These are phyloP conservation scores for Phytophthora sansomeana DNA, from an alignment of 352 stramenopile species.

Conservation along the genomic window DNA sequence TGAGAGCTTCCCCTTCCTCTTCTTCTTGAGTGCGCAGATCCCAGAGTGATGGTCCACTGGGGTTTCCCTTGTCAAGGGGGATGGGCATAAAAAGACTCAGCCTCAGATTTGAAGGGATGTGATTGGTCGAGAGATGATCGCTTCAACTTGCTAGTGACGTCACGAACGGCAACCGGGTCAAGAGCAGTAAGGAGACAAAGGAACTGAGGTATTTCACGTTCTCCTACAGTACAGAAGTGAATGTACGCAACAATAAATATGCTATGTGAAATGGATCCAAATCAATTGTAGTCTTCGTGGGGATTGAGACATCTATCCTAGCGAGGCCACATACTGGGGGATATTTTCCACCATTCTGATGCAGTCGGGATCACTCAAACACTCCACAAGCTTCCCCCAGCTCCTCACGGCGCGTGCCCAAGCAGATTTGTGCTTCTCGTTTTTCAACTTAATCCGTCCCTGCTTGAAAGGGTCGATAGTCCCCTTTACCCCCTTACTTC, in stretches of 20 bases:
- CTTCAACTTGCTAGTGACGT: constrained; percentile 30
- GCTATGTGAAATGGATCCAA: no score
- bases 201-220: no score
- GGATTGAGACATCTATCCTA: no score
- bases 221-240: no score
- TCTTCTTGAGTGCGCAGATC: not conserved
- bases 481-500: not conserved
- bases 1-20: not conserved
- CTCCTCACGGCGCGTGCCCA: not conserved
- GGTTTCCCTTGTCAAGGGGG: not conserved
- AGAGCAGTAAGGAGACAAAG: no score
- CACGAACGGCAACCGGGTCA: not conserved
- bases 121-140: constrained; percentile 24
- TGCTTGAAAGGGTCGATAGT: not conserved
- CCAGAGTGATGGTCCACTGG: constrained; percentile 4
- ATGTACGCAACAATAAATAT: no score
- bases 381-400: not conserved
- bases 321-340: not conserved
- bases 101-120: constrained; percentile 5
- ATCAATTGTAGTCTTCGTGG: no score
- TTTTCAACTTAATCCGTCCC: not conserved
- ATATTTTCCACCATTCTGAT: not conserved
- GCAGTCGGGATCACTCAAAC: not conserved
- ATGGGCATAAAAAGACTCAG: constrained; percentile 3
- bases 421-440: not conserved